Evolutionary conservation across 2,329 filamentous ascomycete species (phyloP), one percentile per base, ranked within the genome.

Genomic region (Exophiala dermatitidis): DNA sequence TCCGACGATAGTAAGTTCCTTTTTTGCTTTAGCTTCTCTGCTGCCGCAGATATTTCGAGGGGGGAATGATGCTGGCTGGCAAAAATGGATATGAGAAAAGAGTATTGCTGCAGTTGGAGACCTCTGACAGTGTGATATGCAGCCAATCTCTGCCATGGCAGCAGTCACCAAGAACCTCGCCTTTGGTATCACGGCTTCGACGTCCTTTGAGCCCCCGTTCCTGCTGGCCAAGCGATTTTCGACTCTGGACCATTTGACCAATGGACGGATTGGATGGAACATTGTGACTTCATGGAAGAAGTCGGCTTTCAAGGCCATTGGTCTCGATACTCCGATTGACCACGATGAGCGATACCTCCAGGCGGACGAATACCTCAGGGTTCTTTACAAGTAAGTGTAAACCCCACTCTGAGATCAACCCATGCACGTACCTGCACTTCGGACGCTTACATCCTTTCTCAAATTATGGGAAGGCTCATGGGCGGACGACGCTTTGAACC

Each of bases 241-340:
- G 0, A 82, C 79, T 0, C 65, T 84, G 0, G 81, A 84, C 53
- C 81, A 84, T 64, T 69, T 85, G 41, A 84, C 82, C 0, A 70
- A 74, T 2, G 82, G 81, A 0, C 71, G 82, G 0, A 74, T 84
- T 33, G 81, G 79, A 0, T 84, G 82, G 82, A 85, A 85, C 56
- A 83, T 85, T 19, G 82, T 86, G 0, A 84, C 81, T 0, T 76
- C 72, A 1, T 83, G 77, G 74, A 81, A 80, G 63, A 83, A 83
- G 61, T 74, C 77, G 0, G 80, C 81, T 0, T 81, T 82, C 65
- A 82, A 83, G 61, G 80, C 79, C 0, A 82, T 84, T 50, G 81
- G 80, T 0, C 63, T 82, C 1, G 76, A 82, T 8, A 76, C 67
- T 3, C 77, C 77, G 0, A 78, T 81, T 32, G 76, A 81, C 52